phyloP scores from a whole-genome alignment of 345 rosid genomes.

The Brassica carinata region DNA sequence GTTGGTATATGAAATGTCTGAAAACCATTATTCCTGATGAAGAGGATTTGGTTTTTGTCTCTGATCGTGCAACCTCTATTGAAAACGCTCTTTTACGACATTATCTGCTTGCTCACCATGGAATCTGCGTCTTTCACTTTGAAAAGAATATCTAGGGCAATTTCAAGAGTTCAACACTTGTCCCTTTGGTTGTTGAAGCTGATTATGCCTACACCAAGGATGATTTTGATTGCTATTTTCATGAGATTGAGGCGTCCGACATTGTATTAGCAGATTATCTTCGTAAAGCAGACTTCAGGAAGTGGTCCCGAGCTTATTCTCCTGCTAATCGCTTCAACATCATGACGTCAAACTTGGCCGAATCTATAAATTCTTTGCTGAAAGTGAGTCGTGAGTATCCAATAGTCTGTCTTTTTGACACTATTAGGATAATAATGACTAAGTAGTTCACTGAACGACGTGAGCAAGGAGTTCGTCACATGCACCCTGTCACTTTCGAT shows the following conservation, averaged over 20 bases:
- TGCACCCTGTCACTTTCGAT: not conserved
- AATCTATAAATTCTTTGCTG: no score
- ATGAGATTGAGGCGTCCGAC: not conserved
- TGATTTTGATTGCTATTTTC: not conserved
- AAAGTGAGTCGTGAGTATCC: no score
- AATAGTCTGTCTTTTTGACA: no score
- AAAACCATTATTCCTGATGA: not conserved
- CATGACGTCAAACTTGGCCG: no score
- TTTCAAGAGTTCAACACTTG: not conserved
- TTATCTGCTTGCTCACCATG: not conserved
- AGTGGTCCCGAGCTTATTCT: not conserved
- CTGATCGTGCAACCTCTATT: not conserved
- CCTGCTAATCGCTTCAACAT: not conserved
- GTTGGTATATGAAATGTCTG: not conserved
- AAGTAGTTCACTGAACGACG: not conserved
- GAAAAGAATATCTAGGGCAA: not conserved
- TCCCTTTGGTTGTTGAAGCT: not conserved
- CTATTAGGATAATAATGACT: not conserved
- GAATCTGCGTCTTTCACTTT: not conserved
- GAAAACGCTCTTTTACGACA: not conserved
- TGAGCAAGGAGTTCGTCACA: not conserved
- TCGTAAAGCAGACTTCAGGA: not conserved
- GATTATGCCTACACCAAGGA: not conserved
- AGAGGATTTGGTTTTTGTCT: not conserved
- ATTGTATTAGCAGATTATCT: not conserved